These are phyloP conservation scores for Wallacemonas sp. DNA, from an alignment of 208 protist genomes.

Conservation along the genomic window DNA sequence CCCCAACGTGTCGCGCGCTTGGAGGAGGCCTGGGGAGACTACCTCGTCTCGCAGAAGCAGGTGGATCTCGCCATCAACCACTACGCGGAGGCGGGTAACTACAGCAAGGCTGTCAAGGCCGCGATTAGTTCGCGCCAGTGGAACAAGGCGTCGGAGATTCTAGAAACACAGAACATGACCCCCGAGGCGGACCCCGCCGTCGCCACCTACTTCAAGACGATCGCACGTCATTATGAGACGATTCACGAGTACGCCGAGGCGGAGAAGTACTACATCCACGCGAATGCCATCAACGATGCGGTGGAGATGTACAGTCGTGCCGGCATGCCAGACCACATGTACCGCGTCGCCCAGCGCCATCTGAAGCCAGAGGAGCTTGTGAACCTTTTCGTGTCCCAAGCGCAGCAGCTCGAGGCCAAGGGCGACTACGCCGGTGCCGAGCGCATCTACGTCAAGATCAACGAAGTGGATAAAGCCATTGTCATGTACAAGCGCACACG, in stretches of 20 bases:
- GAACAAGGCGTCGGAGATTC: conserved; percentile 89
- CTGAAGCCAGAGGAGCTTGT: conserved; percentile 89
- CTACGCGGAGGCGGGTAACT: conserved; percentile 95
- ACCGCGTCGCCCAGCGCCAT: conserved; percentile 92
- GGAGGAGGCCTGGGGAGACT: conserved; percentile 97
- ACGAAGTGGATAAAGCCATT: conserved; percentile 97
- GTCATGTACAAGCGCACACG: conserved; percentile 95
- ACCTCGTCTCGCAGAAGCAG: conserved; percentile 94
- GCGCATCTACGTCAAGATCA: conserved; percentile 95
- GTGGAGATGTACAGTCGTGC: conserved; percentile 97
- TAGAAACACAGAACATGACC: conserved; percentile 63
- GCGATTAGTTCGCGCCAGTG: conserved; percentile 95
- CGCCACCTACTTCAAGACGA: conserved; percentile 82
- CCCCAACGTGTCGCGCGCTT: conserved; percentile 81
- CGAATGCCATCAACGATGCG: conserved; percentile 81
- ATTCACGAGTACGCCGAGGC: conserved; percentile 90
- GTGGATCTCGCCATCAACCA: conserved; percentile 97
- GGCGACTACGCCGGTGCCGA: conserved; percentile 95
- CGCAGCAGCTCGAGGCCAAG: conserved; percentile 92
- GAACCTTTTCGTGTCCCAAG: conserved; percentile 92
- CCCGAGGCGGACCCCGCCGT: conserved; percentile 36
- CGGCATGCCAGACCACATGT: conserved; percentile 94
- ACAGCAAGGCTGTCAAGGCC: conserved; percentile 95
- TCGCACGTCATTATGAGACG: conserved; percentile 96
- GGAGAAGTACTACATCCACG: conserved; percentile 94